Evolutionary conservation across 2,329 filamentous ascomycete genomes (phyloP), one percentile per base, ranked within the genome.

Genomic region (Calonectria henricotiae): DNA sequence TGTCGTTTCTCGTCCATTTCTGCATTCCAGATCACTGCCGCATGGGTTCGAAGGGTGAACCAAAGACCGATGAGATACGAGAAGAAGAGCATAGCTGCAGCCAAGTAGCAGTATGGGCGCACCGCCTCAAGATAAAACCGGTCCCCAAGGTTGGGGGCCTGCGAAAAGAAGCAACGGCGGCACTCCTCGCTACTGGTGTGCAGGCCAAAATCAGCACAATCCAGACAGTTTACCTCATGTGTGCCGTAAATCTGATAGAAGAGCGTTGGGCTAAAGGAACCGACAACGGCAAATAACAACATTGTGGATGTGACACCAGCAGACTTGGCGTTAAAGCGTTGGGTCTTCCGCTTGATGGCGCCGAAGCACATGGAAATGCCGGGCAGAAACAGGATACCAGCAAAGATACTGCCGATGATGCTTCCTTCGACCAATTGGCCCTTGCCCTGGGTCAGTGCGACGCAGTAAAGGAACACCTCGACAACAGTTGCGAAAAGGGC

Each of bases 191-290:
- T 83, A n/a, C 79, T 77, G 5, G 83, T 81, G 39, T 80, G 81
- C 20, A 75, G 63, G 17, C 71, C 76, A 65, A 82, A 85, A 72
- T 90, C 87, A 58, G 88, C 84, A 71, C 89, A 91, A 67, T 89
- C 89, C 68, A 90, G 89, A 79, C 96, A 99, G 78, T 94, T 96
- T 63, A 99, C 89, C 84, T 99, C 95, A 80, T 99, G 96, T 60
- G 95, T 98, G 76, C 96, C 97, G 82, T 98, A 98, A 73, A 99
- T 98, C 80, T 99, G 96, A 83, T 98, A 99, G 84, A 99, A 99
- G 15, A 99, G 85, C 0, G 96, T 99, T 3, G 96, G 96, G 0
- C 96, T 93, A 82, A 99, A 99, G 9, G 96, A 94, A 71, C 94
- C 96, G 76, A 99, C 96, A 44, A 97, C 93, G 27, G 96, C 96